Percentiles rank a stretch among this genome's conserved stretches.
Evolutionary conservation across 1,284 basidiomycete genomes (phyloP).

Genomic region (Athelia sp.): DNA sequence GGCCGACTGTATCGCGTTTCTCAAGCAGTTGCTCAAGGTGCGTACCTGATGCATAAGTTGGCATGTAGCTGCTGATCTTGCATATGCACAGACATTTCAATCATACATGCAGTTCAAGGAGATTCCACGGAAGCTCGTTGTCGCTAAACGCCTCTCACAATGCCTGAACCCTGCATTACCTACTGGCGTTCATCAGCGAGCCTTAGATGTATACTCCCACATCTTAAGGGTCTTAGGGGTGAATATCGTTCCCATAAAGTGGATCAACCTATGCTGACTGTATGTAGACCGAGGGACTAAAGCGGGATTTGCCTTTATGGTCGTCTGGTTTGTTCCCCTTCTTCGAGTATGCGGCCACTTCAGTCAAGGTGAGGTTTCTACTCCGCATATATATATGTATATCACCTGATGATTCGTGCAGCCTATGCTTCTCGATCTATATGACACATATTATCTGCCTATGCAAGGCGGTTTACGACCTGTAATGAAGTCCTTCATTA

Average conservation of each 20-base stretch:
- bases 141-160: slow-evolving; percentile 93
- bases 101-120: slow-evolving; percentile 89
- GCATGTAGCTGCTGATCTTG: not conserved
- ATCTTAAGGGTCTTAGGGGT: slow-evolving; percentile 89
- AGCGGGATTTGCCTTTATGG: slow-evolving; percentile 89
- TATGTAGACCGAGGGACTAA: slow-evolving; percentile 78
- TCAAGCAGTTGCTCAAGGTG: slow-evolving; percentile 93
- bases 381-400: slow-evolving; percentile 1
- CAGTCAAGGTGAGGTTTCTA: slow-evolving; percentile 65
- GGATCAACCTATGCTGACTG: slow-evolving; percentile 4
- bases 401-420: slow-evolving; percentile 22
- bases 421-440: slow-evolving; percentile 83
- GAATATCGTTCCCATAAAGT: slow-evolving; percentile 2
- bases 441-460: slow-evolving; percentile 88
- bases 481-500: slow-evolving; percentile 89
- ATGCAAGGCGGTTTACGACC: slow-evolving; percentile 81
- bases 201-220: slow-evolving; percentile 92
- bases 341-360: slow-evolving; percentile 96
- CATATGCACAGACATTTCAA: slow-evolving; percentile 73
- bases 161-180: slow-evolving; percentile 97
- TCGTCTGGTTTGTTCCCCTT: slow-evolving; percentile 96
- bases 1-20: slow-evolving; percentile 98
- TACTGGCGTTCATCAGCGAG: slow-evolving; percentile 94
- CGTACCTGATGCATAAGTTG: slow-evolving; percentile 13
- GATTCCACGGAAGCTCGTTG: slow-evolving; percentile 92